A percentile compares a stretch with the other conserved stretches of the same genome.
Evolutionary conservation across 495 filamentous ascomycete genomes (phyloP).

Genomic region (Neurospora sublineolata): DNA sequence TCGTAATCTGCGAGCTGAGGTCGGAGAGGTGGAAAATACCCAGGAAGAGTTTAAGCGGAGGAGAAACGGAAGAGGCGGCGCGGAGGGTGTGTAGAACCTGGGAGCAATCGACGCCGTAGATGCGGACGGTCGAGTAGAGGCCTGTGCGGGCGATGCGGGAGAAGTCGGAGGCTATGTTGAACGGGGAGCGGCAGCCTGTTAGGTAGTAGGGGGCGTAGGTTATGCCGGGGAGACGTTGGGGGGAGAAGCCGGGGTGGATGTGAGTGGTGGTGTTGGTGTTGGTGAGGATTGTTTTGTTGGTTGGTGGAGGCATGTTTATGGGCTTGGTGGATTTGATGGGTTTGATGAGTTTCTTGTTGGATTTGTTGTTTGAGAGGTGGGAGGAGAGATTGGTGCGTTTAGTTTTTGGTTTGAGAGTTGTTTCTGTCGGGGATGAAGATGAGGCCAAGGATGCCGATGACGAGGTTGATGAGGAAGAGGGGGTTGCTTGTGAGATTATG

Average conservation of each 20-base stretch:
- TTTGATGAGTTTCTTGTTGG: background rate
- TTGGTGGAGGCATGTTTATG: background rate
- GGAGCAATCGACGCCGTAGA: conserved; percentile 75
- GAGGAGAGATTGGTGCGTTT: background rate
- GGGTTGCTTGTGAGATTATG: background rate
- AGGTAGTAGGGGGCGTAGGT: conserved; percentile 66
- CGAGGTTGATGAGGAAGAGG: background rate
- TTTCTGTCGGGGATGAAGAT: background rate
- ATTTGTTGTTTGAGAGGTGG: background rate
- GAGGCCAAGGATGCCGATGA: background rate
- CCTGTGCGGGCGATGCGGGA: conserved; percentile 25
- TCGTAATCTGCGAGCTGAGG: conserved; percentile 40
- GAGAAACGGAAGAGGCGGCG: conserved; percentile 40
- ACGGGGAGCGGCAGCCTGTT: conserved; percentile 54
- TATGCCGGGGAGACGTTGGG: conserved; percentile 40
- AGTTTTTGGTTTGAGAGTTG: background rate
- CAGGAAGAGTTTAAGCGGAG: conserved; percentile 54
- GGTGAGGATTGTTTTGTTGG: background rate
- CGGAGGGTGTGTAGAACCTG: conserved; percentile 49
- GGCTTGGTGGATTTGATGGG: background rate
- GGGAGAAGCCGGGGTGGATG: background rate
- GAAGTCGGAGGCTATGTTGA: conserved; percentile 54
- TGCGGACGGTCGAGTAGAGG: conserved; percentile 50
- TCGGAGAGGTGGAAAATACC: conserved; percentile 57
- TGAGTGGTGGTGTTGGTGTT: background rate